Percentiles rank a stretch among this genome's conserved stretches.
Evolutionary conservation across 1,139 yeast genomes (phyloP).

Genomic region (Nakaseomyces kungkrabaensis): DNA sequence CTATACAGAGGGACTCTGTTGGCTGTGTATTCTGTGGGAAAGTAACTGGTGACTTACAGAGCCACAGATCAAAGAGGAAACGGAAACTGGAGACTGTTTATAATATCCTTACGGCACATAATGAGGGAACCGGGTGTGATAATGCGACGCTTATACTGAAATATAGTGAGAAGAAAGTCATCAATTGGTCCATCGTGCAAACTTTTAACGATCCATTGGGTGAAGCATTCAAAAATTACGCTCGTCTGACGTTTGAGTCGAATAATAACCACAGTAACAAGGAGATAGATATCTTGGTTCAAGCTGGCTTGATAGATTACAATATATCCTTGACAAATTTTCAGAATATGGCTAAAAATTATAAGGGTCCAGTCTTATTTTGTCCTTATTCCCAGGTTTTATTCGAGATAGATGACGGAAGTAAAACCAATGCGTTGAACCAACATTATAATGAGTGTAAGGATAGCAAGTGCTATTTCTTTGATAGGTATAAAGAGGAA

Average conservation of each 20-base stretch:
- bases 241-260: conserved; percentile 12
- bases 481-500: conserved; percentile 6
- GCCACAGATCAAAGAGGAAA: conserved; percentile 19
- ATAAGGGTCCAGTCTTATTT: conserved; percentile 12
- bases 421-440: not conserved
- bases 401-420: conserved; percentile 5
- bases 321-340: conserved; percentile 19
- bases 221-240: conserved; percentile 8
- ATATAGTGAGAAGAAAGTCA: conserved; percentile 3
- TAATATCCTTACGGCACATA: conserved; percentile 20
- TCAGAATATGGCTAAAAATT: conserved; percentile 8
- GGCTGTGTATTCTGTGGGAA: conserved; percentile 55
- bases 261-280: not conserved
- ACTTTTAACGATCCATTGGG: conserved; percentile 14
- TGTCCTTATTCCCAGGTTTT: conserved; percentile 24
- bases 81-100: conserved; percentile 16
- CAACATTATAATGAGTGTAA: conserved; percentile 13
- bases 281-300: not conserved
- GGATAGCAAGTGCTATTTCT: conserved; percentile 20
- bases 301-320: conserved; percentile 22
- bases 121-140: not conserved
- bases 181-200: conserved; percentile 15
- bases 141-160: not conserved
- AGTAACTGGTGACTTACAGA: conserved; percentile 21
- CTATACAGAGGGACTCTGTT: conserved; percentile 35